phyloP scores from a whole-genome alignment of 176 grass and related monocot genomes.

The Carex cristatella region DNA sequence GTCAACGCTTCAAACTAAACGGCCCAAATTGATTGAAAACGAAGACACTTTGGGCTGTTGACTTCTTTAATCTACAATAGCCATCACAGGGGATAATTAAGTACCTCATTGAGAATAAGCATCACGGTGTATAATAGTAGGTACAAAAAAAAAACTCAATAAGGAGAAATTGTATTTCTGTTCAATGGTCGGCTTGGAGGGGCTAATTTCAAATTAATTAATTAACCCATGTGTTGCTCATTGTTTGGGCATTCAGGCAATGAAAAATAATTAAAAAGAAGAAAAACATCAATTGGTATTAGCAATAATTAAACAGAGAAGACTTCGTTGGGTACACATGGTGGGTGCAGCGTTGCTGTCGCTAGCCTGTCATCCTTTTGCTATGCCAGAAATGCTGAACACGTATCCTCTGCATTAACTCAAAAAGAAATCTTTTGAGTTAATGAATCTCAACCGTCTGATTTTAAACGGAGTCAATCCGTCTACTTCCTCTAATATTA shows the following conservation, averaged over 20 bases:
- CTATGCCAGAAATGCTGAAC: neutral
- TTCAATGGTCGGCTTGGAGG: neutral
- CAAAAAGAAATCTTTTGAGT: too few species aligned
- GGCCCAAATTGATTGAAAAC: neutral
- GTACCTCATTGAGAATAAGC: neutral
- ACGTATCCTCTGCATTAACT: too few species aligned
- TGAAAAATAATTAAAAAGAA: neutral
- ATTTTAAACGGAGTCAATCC: too few species aligned
- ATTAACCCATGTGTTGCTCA: neutral
- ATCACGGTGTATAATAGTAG: neutral
- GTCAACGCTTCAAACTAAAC: neutral
- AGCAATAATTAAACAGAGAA: conserved; percentile 13
- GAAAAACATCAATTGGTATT: neutral
- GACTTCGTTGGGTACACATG: neutral
- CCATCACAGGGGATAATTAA: neutral
- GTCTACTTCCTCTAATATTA: too few species aligned
- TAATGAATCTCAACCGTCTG: too few species aligned
- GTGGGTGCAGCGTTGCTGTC: conserved; percentile 13
- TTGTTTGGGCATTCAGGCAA: neutral
- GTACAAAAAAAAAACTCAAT: neutral
- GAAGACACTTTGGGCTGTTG: neutral
- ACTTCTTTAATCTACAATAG: neutral
- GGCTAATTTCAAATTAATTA: neutral
- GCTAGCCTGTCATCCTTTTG: conserved; percentile 8
- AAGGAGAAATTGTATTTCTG: neutral